Evolutionary conservation across 768 basidiomycete genomes (phyloP).

Genomic region (Suillus americanus): DNA sequence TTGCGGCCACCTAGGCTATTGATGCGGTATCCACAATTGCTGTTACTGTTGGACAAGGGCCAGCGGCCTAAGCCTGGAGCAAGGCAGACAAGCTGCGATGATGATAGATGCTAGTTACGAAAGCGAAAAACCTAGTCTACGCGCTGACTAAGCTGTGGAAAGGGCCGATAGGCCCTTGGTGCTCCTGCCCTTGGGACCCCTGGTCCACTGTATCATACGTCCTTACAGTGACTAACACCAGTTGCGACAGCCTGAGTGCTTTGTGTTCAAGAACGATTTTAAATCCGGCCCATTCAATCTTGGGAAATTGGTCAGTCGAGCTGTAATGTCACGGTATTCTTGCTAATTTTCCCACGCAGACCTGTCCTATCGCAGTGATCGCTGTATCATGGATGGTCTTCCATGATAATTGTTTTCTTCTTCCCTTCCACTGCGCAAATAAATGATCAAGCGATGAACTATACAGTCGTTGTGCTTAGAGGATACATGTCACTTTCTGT

Average conservation of each 20-base stretch:
- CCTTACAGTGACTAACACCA: conserved; percentile 54
- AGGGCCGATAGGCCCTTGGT: too few species aligned
- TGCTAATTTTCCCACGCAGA: conserved; percentile 13
- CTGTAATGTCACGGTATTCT: neutral
- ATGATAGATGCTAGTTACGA: too few species aligned
- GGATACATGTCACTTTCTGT: conserved; percentile 26
- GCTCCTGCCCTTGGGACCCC: too few species aligned
- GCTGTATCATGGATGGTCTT: conserved; percentile 38
- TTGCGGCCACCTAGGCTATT: conserved; percentile 41
- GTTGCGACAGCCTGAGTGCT: conserved; percentile 46
- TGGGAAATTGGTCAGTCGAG: conserved; percentile 15
- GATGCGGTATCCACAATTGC: conserved; percentile 56
- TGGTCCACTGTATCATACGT: conserved; percentile 46
- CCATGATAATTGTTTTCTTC: conserved; percentile 30
- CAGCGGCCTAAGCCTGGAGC: too few species aligned
- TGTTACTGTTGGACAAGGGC: too few species aligned
- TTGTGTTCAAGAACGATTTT: conserved; percentile 46
- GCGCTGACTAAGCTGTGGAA: too few species aligned
- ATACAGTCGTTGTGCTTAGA: conserved; percentile 34
- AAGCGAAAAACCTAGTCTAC: too few species aligned
- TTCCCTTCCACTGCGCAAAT: conserved; percentile 32
- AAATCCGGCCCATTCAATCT: conserved; percentile 58
- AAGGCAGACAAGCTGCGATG: too few species aligned
- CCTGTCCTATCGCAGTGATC: conserved; percentile 29
- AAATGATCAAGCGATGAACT: conserved; percentile 37